Evolutionary conservation across 108 stramenopile species (phyloP), one percentile per base, ranked within the genome.

Genomic region (Cyclotella kingstonii): DNA sequence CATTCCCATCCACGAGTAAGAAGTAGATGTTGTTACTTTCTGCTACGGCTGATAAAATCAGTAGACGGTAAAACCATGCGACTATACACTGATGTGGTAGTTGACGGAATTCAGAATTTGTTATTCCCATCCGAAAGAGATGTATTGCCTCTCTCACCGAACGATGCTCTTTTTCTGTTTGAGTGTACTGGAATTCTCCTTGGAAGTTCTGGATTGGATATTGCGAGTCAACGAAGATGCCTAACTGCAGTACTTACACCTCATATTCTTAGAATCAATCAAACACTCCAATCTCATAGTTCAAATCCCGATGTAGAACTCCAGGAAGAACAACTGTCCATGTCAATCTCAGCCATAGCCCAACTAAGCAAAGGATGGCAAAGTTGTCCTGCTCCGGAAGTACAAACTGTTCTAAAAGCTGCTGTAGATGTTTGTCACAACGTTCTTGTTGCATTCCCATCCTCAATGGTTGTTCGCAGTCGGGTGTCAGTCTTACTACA

Each of bases 161-260:
- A 89, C 36, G 84, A 89, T 55, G 69, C 75, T 0, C 59, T 89
- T 6, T 84, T 86, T 46, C 63, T 89, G 40, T 89, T 89, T 55
- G 88, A 89, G 61, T 66, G 83, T 2, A 82, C 85, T 40, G 88
- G 88, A 28, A 60, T 89, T 2, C 57, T 89, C 19, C 70, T 89
- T 39, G 88, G 88, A 25, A 83, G 78, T 48, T 84, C 84, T 22
- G 84, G 81, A 10, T 45, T 86, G 45, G 80, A 76, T 15, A 58
- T 62, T 29, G 44, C 55, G 7, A 60, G 78, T 30, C 88, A 89
- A 36, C 76, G 71, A 48, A 55, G 63, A 38, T 84, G 78, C 60
- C 64, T 82, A 29, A 70, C 81, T 12, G 66, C 69, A 0, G 81
- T 89, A 0, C 82, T 86, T 52, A 84, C 84, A 2, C 88, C 84